phyloP scores from a whole-genome alignment of 352 stramenopile genomes.

The Pythium plurisporium region DNA sequence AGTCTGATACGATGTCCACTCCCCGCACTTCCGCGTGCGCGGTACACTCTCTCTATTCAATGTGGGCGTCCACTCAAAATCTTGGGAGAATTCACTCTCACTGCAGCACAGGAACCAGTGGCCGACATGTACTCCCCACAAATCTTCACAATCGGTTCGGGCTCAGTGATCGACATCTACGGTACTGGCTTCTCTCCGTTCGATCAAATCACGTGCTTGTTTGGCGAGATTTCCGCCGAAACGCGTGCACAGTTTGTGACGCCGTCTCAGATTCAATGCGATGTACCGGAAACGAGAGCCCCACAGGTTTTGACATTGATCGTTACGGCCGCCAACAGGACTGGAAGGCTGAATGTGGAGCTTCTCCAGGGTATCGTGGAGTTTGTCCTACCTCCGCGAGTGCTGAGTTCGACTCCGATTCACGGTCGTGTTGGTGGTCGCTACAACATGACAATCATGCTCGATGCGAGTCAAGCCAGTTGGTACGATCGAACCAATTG shows the following conservation, averaged over 20 bases:
- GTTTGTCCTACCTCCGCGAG: slow-evolving; percentile 6
- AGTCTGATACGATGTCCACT: slow-evolving; percentile 4
- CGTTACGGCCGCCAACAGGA: not conserved
- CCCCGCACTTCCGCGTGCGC: not conserved
- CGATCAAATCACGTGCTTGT: slow-evolving; percentile 11
- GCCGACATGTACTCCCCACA: slow-evolving; percentile 19
- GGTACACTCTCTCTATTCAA: slow-evolving; percentile 9
- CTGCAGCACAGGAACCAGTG: not conserved
- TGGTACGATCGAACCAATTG: slow-evolving; percentile 12
- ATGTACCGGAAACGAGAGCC: too few species aligned
- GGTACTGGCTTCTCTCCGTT: slow-evolving; percentile 15
- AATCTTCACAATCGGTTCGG: slow-evolving; percentile 12
- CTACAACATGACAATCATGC: slow-evolving; percentile 8
- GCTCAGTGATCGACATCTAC: slow-evolving; percentile 13
- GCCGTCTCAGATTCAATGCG: slow-evolving; percentile 12
- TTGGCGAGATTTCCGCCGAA: not conserved
- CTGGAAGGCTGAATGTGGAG: not conserved
- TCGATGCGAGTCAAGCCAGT: not conserved
- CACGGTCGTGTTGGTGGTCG: slow-evolving; percentile 4
- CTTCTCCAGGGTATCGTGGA: slow-evolving; percentile 16
- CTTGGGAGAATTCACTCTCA: slow-evolving; percentile 1
- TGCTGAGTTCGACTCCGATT: not conserved
- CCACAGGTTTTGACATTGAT: too few species aligned
- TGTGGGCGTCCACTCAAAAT: not conserved
- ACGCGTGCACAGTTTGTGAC: slow-evolving; percentile 9